Evolutionary conservation across 371 early-diverging fungal genomes (phyloP), one percentile per base, ranked within the genome.

Genomic region (Choanephora cucurbitarum): DNA sequence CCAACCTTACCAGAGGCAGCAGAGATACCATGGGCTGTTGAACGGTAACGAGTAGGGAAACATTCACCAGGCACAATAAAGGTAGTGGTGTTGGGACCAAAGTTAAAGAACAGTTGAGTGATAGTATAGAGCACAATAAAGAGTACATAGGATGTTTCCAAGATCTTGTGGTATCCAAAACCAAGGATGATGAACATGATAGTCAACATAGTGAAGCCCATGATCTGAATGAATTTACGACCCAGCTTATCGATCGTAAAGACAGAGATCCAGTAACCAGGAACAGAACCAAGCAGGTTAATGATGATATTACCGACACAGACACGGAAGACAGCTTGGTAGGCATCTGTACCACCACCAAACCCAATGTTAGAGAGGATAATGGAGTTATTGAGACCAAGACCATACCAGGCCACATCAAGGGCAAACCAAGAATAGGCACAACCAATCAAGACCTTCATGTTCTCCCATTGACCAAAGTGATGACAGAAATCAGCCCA

Each of bases 91-190:
- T 94, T 94, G 57, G 95, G 92, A 44, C 75, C 73, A 54, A 57
- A 91, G 80, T 95, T 91, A 81, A 90, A 90, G 79, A 93, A 93
- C 76, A 95, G 82, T 69, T 91, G 90, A 11, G 91, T 89, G 34
- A 87, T 66, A 9, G 90, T 87, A 65, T 86, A 90, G 52, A 92
- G 70, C 31, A 85, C 76, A 44, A 91, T 73, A 72, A 92, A 92
- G 19, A 83, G 72, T 6, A 72, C 74, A 21, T 74, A 57, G 0
- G 85, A 86, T 47, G 58, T 60, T 67, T 68, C 70, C 34, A 81
- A 65, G 47, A 81, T 79, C 34, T 76, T 58, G 22, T 77, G 67
- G 43, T 76, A 81, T 21, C 45, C 79, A 45, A 78, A 78, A 47
- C 76, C 76, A 34, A 81, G 67, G 18, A 77, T 60, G 48, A 73